Evolutionary conservation across 352 stramenopile species (phyloP).

Genomic region (Hyaloperonospora brassicae): DNA sequence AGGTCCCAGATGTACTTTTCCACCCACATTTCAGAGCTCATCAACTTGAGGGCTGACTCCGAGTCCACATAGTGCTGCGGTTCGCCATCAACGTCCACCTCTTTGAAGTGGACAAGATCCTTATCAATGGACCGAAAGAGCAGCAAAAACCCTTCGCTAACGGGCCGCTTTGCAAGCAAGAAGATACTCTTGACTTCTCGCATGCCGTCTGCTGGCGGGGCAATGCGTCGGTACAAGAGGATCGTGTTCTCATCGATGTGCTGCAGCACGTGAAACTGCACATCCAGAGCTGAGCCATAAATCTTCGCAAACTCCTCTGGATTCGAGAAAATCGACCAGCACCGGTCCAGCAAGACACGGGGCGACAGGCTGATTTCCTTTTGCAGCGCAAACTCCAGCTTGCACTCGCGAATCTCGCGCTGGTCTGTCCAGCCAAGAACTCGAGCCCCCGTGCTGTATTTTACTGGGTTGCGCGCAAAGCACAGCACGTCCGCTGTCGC

Average conservation of each 20-base stretch:
- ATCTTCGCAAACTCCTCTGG: slow-evolving; percentile 38
- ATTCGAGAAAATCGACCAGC: slow-evolving; percentile 52
- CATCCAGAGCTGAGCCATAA: slow-evolving; percentile 37
- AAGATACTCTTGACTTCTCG: slow-evolving; percentile 50
- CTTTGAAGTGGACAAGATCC: slow-evolving; percentile 38
- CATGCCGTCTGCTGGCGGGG: slow-evolving; percentile 21
- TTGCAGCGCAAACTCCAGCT: slow-evolving; percentile 56
- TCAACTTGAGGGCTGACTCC: slow-evolving; percentile 1
- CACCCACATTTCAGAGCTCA: slow-evolving; percentile 37
- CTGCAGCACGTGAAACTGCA: slow-evolving; percentile 43
- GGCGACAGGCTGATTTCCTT: slow-evolving; percentile 43
- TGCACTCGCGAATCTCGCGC: slow-evolving; percentile 34
- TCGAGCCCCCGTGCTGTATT: slow-evolving; percentile 35
- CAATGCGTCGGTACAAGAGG: slow-evolving; percentile 48
- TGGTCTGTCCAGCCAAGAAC: slow-evolving; percentile 65
- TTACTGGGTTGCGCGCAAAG: slow-evolving; percentile 36
- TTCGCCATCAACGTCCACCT: slow-evolving; percentile 24
- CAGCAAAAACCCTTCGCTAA: slow-evolving; percentile 51
- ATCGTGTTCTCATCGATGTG: slow-evolving; percentile 45
- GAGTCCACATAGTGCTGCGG: slow-evolving; percentile 7
- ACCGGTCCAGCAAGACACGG: slow-evolving; percentile 36
- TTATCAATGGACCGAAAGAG: slow-evolving; percentile 56
- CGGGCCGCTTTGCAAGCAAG: slow-evolving; percentile 44
- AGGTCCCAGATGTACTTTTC: slow-evolving; percentile 64
- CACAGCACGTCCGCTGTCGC: slow-evolving; percentile 43